Percentiles rank a stretch among this genome's conserved stretches.
Evolutionary conservation across 176 grass and related monocot genomes (phyloP).

Genomic region (Aegilops sharonensis): DNA sequence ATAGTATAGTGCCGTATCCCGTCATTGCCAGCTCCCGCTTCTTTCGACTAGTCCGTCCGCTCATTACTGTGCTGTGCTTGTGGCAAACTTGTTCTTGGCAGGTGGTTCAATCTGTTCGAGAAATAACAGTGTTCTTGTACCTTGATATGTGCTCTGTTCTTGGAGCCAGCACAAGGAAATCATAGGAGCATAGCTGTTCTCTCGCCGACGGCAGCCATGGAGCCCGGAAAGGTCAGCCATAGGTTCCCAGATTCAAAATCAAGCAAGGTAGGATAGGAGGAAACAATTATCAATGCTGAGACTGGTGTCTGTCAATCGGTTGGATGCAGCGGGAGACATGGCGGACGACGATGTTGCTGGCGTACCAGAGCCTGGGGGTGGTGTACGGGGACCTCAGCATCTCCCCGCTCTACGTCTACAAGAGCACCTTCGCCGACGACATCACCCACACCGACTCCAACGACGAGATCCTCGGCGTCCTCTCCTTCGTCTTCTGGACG

Average conservation of each 20-base stretch:
- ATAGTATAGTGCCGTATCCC: background rate
- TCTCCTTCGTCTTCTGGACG: constrained; percentile 97
- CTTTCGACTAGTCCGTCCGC: background rate
- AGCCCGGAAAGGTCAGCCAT: constrained; percentile 12
- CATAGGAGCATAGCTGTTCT: background rate
- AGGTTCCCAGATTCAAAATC: too few relatives aligned
- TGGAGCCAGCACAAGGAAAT: background rate
- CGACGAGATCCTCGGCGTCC: constrained; percentile 88
- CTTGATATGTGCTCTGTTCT: background rate
- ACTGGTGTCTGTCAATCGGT: background rate
- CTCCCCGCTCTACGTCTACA: constrained; percentile 94
- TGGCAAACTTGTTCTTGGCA: background rate
- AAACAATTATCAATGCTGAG: background rate
- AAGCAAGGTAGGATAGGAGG: too few relatives aligned
- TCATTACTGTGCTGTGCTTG: too few relatives aligned
- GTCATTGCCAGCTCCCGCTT: background rate
- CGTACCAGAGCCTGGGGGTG: constrained; percentile 94
- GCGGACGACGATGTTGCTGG: constrained; percentile 74
- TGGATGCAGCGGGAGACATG: constrained; percentile 68
- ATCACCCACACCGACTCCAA: constrained; percentile 89
- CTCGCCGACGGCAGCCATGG: background rate
- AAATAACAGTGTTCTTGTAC: background rate
- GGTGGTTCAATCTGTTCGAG: background rate
- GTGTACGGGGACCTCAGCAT: constrained; percentile 98
- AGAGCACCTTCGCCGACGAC: constrained; percentile 99